Base-by-base conservation (phyloP, 1,284 basidiomycete genomes). In the Fomitopsis schrenkii region DNA sequence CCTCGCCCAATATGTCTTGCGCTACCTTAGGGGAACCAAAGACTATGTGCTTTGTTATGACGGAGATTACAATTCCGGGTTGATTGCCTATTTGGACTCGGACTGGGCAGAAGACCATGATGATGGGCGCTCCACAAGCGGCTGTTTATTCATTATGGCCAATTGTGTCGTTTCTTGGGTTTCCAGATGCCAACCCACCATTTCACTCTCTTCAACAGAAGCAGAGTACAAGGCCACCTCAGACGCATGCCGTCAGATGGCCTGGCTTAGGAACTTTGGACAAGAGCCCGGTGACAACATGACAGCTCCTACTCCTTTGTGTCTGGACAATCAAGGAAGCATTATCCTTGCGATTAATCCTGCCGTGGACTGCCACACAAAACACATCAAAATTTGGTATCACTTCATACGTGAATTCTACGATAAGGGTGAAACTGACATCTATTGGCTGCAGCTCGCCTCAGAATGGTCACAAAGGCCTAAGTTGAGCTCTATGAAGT, bases 1-100 rank as follows among this genome's bases (percentile, higher is more conserved):
- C 3, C 72, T 74, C 0, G 74, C 74, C 0, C 71, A 75, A 6
- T 69, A 70, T 2, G 68, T 80, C 2, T 65, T 81, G 0, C 67
- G 70, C 0, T 82, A 82, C 63, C 70, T 82, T 0, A 71, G 74
- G 26, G 73, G 74, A 8, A 79, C 79, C 0, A 45, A 64, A 2
- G 54, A 69, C 14, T 57, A 74, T 5, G 65, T 65, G 19, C 70
- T 81, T 2, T 58, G 57, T 8, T 70, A 76, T 1, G 70, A 73
- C 5, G 71, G 72, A 1, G 26, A 15, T 15, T 54, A 30, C 2
- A 52, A 61, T 8, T 57, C 36, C 3, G 48, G 59, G 10, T 64
- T 80, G 0, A 19, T 68, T 12, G 78, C 73, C 0, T 81, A 71
- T 62, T 71, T 73, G 1, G 79, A 83, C 63, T 71, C 78, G 0